These are phyloP conservation scores for Starmerella vaccinii DNA, from an alignment of 805 yeast genomes.

Conservation along the genomic window DNA sequence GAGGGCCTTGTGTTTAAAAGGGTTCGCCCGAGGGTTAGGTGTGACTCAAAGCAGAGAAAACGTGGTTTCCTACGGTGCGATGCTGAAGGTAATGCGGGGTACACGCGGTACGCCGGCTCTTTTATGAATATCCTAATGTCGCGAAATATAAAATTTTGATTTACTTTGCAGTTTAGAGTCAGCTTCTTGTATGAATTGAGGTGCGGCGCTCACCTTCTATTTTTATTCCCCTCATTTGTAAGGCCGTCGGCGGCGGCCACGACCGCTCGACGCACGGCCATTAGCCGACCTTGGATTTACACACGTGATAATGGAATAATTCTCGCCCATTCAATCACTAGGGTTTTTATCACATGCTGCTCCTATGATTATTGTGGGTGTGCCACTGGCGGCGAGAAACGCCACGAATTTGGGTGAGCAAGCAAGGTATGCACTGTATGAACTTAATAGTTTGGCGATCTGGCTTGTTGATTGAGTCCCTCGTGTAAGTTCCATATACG, in stretches of 20 bases:
- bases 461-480: too few species aligned
- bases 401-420: too few species aligned
- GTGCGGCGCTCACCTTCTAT: background rate
- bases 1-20: background rate
- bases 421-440: too few species aligned
- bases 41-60: background rate
- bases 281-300: background rate
- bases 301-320: slow-evolving; percentile 1
- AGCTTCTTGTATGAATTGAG: too few species aligned
- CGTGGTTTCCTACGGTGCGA: background rate
- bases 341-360: background rate
- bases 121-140: too few species aligned
- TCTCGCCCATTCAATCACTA: background rate
- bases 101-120: background rate
- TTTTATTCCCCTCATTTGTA: background rate
- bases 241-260: background rate
- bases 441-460: too few species aligned
- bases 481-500: too few species aligned
- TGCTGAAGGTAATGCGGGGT: background rate
- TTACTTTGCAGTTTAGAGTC: too few species aligned
- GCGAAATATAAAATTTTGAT: too few species aligned
- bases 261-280: slow-evolving; percentile 1
- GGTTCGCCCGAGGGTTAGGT: background rate
- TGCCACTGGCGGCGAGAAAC: background rate
- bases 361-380: background rate